phyloP scores from a whole-genome alignment of 148 eudicot species.

The Fagopyrum tataricum region DNA sequence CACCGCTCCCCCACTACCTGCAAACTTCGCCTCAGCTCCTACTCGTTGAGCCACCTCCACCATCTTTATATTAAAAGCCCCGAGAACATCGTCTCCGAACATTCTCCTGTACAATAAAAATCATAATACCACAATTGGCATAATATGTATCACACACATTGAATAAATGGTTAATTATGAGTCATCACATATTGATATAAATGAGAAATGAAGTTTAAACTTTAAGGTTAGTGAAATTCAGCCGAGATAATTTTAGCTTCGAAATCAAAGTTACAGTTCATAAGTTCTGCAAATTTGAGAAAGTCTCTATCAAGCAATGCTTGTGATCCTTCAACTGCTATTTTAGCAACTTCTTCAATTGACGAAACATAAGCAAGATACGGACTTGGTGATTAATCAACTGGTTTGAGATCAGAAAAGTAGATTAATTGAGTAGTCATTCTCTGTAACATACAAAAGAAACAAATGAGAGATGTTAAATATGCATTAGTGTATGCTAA shows the following conservation, averaged over 20 bases:
- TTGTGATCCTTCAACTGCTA: constrained; percentile 62
- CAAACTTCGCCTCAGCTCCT: constrained; percentile 90
- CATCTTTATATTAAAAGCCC: constrained; percentile 76
- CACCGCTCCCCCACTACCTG: constrained; percentile 94
- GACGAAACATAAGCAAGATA: no score
- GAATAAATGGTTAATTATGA: no score
- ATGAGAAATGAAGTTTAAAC: no score
- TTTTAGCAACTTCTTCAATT: constrained; percentile 56
- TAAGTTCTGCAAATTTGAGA: constrained; percentile 54
- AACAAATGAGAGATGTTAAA: no score
- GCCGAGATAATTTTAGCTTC: constrained; percentile 22
- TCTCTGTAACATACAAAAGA: no score
- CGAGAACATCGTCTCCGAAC: constrained; percentile 88
- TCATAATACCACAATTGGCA: background rate
- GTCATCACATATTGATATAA: no score
- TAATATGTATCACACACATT: background rate
- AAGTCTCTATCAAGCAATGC: constrained; percentile 59
- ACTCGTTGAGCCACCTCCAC: constrained; percentile 66
- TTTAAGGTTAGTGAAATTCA: background rate
- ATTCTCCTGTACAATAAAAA: constrained; percentile 27
- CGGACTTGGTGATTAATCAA: no score
- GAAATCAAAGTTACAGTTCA: constrained; percentile 75
- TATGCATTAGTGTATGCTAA: no score
- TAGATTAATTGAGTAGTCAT: no score
- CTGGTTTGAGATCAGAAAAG: no score